phyloP scores from a whole-genome alignment of 2,329 filamentous ascomycete genomes.

The Penicillium sp. region DNA sequence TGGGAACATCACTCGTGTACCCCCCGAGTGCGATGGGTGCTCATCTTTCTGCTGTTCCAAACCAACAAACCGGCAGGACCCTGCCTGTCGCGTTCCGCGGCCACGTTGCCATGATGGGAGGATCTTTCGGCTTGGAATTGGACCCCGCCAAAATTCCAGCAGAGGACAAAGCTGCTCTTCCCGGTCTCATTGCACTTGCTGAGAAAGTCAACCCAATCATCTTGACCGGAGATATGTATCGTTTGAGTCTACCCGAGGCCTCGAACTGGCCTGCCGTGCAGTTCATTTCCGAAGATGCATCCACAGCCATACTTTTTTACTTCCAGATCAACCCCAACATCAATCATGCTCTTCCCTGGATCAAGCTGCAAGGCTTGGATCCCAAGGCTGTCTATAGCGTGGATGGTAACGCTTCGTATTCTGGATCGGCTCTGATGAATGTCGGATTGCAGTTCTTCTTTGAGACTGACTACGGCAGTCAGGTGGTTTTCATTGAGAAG shows the following conservation, averaged over 20 bases:
- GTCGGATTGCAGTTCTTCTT: constrained; percentile 60
- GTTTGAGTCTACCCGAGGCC: constrained; percentile 60
- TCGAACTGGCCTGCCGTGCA: constrained; percentile 66
- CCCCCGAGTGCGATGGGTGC: constrained; percentile 67
- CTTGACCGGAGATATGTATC: constrained; percentile 62
- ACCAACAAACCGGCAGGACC: constrained; percentile 59
- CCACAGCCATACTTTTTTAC: constrained; percentile 59
- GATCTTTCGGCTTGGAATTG: constrained; percentile 67
- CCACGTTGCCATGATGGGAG: constrained; percentile 70
- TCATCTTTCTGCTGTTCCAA: constrained; percentile 66
- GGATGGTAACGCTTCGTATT: constrained; percentile 56
- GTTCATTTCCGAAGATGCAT: constrained; percentile 59
- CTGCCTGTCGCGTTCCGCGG: constrained; percentile 64
- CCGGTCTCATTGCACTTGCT: constrained; percentile 57
- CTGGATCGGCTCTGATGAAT: constrained; percentile 66
- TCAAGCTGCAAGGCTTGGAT: constrained; percentile 63
- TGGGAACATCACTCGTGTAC: constrained; percentile 66
- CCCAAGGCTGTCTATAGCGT: constrained; percentile 57
- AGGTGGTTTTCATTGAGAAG: constrained; percentile 59
- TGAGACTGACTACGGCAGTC: constrained; percentile 60
- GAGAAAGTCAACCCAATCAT: constrained; percentile 64
- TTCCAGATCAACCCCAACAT: constrained; percentile 61
- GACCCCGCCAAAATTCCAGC: constrained; percentile 57
- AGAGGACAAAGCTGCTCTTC: constrained; percentile 59
- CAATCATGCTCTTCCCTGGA: constrained; percentile 58